A percentile compares a stretch with the other conserved stretches of the same genome.
Conservation (phyloP, 306 rosid species). For the Trifolium dubium region DNA sequence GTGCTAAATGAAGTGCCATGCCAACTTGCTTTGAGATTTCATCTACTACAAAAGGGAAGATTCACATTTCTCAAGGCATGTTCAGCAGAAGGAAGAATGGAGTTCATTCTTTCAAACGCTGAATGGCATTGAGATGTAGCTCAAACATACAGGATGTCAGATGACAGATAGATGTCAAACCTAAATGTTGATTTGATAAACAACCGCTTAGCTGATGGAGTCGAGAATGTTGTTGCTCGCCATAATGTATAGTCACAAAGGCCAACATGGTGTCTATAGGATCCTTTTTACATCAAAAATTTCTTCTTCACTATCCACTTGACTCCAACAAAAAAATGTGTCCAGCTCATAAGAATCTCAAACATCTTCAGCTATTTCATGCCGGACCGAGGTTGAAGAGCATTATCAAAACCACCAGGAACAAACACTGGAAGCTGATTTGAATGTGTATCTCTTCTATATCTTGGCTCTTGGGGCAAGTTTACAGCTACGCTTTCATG, state of each 20-base stretch:
- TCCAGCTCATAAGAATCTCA: slow-evolving; percentile 45
- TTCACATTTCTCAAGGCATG: slow-evolving; percentile 41
- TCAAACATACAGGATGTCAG: slow-evolving; percentile 41
- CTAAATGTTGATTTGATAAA: slow-evolving; percentile 40
- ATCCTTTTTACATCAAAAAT: slow-evolving; percentile 30
- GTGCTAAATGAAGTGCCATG: slow-evolving; percentile 32
- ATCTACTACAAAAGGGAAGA: slow-evolving; percentile 13
- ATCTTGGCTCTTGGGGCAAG: slow-evolving; percentile 73
- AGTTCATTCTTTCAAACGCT: slow-evolving; percentile 24
- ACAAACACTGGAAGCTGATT: slow-evolving; percentile 96
- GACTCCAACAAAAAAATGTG: slow-evolving; percentile 38
- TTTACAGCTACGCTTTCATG: slow-evolving; percentile 59
- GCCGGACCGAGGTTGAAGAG: slow-evolving; percentile 62
- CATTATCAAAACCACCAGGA: slow-evolving; percentile 70
- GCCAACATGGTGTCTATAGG: slow-evolving; percentile 25
- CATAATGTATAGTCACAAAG: slow-evolving; percentile 34
- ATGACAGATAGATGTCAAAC: slow-evolving; percentile 34
- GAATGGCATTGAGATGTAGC: slow-evolving; percentile 26
- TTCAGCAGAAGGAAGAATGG: slow-evolving; percentile 34
- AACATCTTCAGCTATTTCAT: slow-evolving; percentile 50
- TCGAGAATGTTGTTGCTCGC: slow-evolving; percentile 29
- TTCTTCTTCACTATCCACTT: slow-evolving; percentile 33
- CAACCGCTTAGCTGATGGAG: slow-evolving; percentile 37
- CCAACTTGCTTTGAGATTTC: slow-evolving; percentile 37
- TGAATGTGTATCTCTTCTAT: slow-evolving; percentile 77